Percentiles rank a stretch among this genome's conserved stretches.
Conservation (phyloP, 2,329 filamentous ascomycete species). For the Byssoonygena ceratinophila region DNA sequence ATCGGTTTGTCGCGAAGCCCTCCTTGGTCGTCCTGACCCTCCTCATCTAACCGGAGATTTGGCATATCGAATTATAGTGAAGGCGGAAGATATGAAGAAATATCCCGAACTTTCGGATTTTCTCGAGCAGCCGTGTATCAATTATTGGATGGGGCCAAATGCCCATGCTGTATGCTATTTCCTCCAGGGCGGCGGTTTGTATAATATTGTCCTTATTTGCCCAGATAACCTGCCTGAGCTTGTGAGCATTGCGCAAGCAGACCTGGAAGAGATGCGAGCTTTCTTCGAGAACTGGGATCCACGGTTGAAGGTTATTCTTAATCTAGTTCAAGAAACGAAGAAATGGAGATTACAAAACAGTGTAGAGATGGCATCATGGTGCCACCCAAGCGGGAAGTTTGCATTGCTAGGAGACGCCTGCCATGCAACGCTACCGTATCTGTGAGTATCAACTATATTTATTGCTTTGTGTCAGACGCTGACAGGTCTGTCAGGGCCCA, state of each 20-base stretch:
- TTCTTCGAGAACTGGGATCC: constrained; percentile 51
- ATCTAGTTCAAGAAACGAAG: constrained; percentile 11
- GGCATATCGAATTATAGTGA: constrained; percentile 46
- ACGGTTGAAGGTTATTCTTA: constrained; percentile 9
- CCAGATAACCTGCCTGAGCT: constrained; percentile 49
- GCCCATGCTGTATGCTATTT: constrained; percentile 51
- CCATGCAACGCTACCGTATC: constrained; percentile 55
- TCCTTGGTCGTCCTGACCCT: constrained; percentile 38
- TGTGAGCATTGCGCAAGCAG: constrained; percentile 12
- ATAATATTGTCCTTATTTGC: constrained; percentile 55
- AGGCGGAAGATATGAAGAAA: constrained; percentile 40
- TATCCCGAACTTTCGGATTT: constrained; percentile 39
- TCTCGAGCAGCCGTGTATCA: constrained; percentile 40
- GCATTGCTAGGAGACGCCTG: constrained; percentile 54
- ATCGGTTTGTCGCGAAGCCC: constrained; percentile 34
- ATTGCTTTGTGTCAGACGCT: not conserved
- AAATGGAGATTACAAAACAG: constrained; percentile 54
- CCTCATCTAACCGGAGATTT: constrained; percentile 46
- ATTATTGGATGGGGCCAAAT: constrained; percentile 46
- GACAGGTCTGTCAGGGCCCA: constrained; percentile 19
- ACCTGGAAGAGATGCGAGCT: constrained; percentile 44
- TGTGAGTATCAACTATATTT: constrained; percentile 29
- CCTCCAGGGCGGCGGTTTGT: constrained; percentile 48
- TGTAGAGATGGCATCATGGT: constrained; percentile 48
- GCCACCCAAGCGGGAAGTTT: constrained; percentile 45